Evolutionary conservation across 2,329 filamentous ascomycete genomes (phyloP).

Genomic region (Ophiocordyceps camponoti-rufipedis): DNA sequence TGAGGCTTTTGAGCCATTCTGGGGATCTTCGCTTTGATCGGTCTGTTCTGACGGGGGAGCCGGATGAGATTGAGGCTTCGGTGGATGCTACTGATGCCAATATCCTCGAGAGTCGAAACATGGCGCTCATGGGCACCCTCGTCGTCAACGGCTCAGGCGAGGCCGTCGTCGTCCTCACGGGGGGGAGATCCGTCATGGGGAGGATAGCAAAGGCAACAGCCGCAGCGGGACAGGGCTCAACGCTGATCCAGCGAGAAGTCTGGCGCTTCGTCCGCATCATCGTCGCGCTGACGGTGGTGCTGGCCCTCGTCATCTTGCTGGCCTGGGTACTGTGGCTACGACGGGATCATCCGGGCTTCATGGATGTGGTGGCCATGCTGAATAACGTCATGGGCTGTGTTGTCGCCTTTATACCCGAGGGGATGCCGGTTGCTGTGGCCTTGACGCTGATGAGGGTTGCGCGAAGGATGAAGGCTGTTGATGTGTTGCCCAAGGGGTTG

Average conservation of each 20-base stretch:
- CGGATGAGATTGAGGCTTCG: conserved; percentile 20
- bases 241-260: conserved; percentile 23
- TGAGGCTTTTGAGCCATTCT: conserved; percentile 22
- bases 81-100: conserved; percentile 20
- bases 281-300: conserved; percentile 16
- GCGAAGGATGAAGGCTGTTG: conserved; percentile 21
- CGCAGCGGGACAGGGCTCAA: conserved; percentile 16
- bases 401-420: conserved; percentile 21
- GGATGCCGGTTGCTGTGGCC: conserved; percentile 19
- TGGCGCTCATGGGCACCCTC: conserved; percentile 23
- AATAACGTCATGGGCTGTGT: conserved; percentile 26
- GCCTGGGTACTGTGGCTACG: conserved; percentile 25
- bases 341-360: conserved; percentile 16
- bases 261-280: conserved; percentile 24
- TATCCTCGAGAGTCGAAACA: conserved; percentile 23
- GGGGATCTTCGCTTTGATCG: conserved; percentile 24
- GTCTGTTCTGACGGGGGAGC: conserved; percentile 22
- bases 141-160: conserved; percentile 21
- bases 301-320: conserved; percentile 22
- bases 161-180: conserved; percentile 21
- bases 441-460: conserved; percentile 24
- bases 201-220: conserved; percentile 19
- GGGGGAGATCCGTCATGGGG: conserved; percentile 21
- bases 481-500: conserved; percentile 22
- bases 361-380: conserved; percentile 23